Evolutionary conservation across 768 basidiomycete species (phyloP).

Genomic region (Xerocomus potaroensis): DNA sequence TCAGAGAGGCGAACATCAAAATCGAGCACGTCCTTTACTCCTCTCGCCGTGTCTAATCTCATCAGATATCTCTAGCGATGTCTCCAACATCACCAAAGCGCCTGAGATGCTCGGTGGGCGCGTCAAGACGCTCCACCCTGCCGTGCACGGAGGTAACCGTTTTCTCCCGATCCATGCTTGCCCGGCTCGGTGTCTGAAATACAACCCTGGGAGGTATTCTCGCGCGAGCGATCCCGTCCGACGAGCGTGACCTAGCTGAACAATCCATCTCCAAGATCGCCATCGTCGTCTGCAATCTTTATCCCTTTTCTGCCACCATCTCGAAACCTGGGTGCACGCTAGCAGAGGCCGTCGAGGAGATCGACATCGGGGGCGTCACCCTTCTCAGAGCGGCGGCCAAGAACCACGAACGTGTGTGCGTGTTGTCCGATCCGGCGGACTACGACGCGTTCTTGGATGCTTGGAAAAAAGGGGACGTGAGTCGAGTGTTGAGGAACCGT

Average conservation of each 20-base stretch:
- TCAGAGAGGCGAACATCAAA: slow-evolving; percentile 86
- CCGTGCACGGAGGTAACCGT: slow-evolving; percentile 86
- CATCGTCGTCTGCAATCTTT: slow-evolving; percentile 98
- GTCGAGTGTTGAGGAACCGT: slow-evolving; percentile 63
- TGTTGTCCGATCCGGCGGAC: slow-evolving; percentile 86
- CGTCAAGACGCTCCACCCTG: slow-evolving; percentile 97
- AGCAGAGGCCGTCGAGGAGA: slow-evolving; percentile 91
- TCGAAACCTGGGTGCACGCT: slow-evolving; percentile 86
- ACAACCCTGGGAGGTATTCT: slow-evolving; percentile 69
- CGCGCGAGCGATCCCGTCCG: slow-evolving; percentile 86
- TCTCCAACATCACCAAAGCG: slow-evolving; percentile 94
- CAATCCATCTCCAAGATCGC: slow-evolving; percentile 90
- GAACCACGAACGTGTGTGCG: slow-evolving; percentile 90
- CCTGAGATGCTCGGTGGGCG: slow-evolving; percentile 99
- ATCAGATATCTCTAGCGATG: slow-evolving; percentile 59
- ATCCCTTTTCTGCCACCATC: slow-evolving; percentile 93
- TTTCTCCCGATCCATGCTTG: not conserved
- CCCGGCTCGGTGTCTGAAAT: slow-evolving; percentile 5
- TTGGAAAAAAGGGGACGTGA: slow-evolving; percentile 74
- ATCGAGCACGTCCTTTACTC: slow-evolving; percentile 70
- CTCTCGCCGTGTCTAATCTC: slow-evolving; percentile 5
- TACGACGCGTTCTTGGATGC: slow-evolving; percentile 78
- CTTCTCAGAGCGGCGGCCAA: slow-evolving; percentile 97
- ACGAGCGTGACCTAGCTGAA: slow-evolving; percentile 76
- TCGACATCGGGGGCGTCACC: slow-evolving; percentile 98